These are phyloP conservation scores for Incumbomyces lentus DNA, from an alignment of 2,329 filamentous ascomycete genomes.

Conservation along the genomic window DNA sequence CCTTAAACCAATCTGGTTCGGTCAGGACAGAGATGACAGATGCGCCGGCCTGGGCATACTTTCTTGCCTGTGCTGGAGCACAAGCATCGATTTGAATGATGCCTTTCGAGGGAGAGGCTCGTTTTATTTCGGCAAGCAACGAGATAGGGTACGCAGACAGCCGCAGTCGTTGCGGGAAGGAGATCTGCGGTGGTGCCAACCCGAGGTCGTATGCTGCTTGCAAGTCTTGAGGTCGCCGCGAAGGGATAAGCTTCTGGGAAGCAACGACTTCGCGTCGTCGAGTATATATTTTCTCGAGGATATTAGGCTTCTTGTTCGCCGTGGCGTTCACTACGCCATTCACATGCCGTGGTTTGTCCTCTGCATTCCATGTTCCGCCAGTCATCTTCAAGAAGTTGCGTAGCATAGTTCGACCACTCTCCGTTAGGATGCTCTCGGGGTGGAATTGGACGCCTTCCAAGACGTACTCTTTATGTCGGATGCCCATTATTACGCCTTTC, in stretches of 20 bases:
- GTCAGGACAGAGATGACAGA: constrained; percentile 98
- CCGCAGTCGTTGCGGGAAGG: constrained; percentile 67
- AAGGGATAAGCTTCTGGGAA: constrained; percentile 74
- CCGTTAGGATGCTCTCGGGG: constrained; percentile 91
- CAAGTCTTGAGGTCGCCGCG: constrained; percentile 70
- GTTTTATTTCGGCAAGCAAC: constrained; percentile 94
- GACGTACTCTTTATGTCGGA: constrained; percentile 80
- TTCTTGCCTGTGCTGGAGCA: constrained; percentile 78
- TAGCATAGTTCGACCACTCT: constrained; percentile 78
- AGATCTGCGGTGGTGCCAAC: constrained; percentile 71
- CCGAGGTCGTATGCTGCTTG: constrained; percentile 79
- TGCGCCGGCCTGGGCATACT: constrained; percentile 85
- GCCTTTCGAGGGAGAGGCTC: constrained; percentile 91
- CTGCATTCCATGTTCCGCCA: constrained; percentile 69
- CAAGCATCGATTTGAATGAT: constrained; percentile 80
- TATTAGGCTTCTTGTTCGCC: constrained; percentile 60
- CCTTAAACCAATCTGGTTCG: constrained; percentile 98
- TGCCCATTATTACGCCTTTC: constrained; percentile 88
- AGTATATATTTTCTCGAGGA: constrained; percentile 82
- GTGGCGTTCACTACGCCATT: constrained; percentile 12
- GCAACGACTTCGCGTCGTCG: constrained; percentile 66
- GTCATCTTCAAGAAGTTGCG: constrained; percentile 82
- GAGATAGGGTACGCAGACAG: constrained; percentile 81
- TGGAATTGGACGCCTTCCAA: constrained; percentile 98
- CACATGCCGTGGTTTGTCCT: constrained; percentile 18